A percentile compares a stretch with the other conserved stretches of the same genome.
Conservation (phyloP, 441 rosid genomes). For the Eutrema salsugineum region DNA sequence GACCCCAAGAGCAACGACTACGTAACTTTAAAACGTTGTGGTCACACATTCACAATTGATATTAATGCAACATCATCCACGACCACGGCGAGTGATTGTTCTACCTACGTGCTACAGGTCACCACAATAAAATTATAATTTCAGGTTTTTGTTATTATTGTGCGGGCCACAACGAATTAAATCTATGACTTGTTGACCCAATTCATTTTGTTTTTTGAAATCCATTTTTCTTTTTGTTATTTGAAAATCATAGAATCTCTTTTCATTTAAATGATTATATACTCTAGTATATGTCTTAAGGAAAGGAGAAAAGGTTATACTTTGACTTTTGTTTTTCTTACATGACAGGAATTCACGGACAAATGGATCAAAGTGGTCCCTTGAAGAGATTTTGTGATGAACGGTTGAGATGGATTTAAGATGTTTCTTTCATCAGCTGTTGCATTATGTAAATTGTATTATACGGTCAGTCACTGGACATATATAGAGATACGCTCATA, state of each 20-base stretch:
- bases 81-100: not conserved
- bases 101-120: not conserved
- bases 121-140: not conserved
- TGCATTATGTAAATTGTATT: constrained; percentile 11
- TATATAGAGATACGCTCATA: constrained; percentile 17
- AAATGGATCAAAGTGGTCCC: constrained; percentile 22
- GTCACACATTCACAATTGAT: not conserved
- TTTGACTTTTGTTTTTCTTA: constrained; percentile 1
- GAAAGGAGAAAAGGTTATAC: not conserved
- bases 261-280: not conserved
- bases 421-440: constrained; percentile 13
- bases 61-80: not conserved
- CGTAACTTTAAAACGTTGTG: not conserved
- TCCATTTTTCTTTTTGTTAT: not conserved
- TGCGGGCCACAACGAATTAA: constrained; percentile 1
- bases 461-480: constrained; percentile 12
- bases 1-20: no score
- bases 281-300: not conserved
- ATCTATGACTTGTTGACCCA: not conserved
- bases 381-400: constrained; percentile 5
- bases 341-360: constrained; percentile 30
- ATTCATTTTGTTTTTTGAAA: no score
- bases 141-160: not conserved
- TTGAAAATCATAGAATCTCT: not conserved
- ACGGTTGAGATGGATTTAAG: constrained; percentile 16